A percentile compares a stretch with the other conserved stretches of the same genome.
phyloP scores from a whole-genome alignment of 2,329 filamentous ascomycete species.

The Fusarium liriodendri region DNA sequence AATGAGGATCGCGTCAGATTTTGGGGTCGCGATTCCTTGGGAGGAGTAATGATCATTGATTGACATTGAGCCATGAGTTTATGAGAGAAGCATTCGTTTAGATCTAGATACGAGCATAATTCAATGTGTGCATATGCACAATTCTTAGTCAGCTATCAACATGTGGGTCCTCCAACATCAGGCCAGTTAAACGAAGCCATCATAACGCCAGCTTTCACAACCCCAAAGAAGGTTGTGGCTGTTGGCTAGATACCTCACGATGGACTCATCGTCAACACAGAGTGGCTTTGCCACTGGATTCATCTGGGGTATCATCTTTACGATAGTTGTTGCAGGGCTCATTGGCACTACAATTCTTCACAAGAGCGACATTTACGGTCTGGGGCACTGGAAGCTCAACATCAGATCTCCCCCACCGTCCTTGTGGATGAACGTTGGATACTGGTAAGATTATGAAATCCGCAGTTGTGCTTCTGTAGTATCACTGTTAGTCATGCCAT shows the following conservation, averaged over 20 bases:
- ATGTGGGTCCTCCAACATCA: slow-evolving; percentile 1
- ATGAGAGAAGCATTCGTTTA: not conserved
- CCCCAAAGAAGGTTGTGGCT: not conserved
- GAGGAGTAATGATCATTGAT: slow-evolving; percentile 13
- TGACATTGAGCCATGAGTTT: not conserved
- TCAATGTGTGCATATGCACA: not conserved
- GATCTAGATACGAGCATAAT: not conserved
- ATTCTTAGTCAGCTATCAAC: slow-evolving; percentile 9
- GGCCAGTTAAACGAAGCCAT: not conserved
- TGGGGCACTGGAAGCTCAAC: slow-evolving; percentile 68
- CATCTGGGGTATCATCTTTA: slow-evolving; percentile 38
- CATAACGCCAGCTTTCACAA: not conserved
- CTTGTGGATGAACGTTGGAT: slow-evolving; percentile 76
- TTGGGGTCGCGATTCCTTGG: slow-evolving; percentile 60
- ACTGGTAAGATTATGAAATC: slow-evolving; percentile 60
- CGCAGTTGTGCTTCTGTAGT: not conserved
- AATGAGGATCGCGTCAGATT: slow-evolving; percentile 63
- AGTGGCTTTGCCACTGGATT: slow-evolving; percentile 46
- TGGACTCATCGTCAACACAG: not conserved
- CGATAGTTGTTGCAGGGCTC: slow-evolving; percentile 27
- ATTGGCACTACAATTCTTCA: slow-evolving; percentile 37
- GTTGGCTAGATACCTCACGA: not conserved
- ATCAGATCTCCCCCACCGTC: slow-evolving; percentile 56
- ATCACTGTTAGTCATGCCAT: not conserved
- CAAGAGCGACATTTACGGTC: slow-evolving; percentile 55